phyloP scores from a whole-genome alignment of 371 early-diverging fungal species.

The Rhizopus delemar region DNA sequence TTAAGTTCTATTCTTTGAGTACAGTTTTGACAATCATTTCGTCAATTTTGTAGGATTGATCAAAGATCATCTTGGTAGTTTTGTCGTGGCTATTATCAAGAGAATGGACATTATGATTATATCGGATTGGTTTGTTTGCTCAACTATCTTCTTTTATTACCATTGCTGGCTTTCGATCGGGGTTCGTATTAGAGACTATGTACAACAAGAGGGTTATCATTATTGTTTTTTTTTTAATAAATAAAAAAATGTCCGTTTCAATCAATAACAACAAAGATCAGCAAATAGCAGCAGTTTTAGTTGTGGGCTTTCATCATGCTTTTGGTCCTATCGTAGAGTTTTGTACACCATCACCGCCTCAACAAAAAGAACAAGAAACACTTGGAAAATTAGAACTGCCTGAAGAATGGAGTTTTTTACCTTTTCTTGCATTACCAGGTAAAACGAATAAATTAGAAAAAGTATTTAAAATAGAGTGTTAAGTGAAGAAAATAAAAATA shows the following conservation, averaged over 20 bases:
- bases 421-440: slow-evolving; percentile 72
- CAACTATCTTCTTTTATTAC: too few relatives aligned
- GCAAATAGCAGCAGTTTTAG: slow-evolving; percentile 50
- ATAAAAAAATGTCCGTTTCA: slow-evolving; percentile 6
- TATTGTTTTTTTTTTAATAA: not conserved
- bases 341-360: slow-evolving; percentile 72
- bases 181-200: not conserved
- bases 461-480: not conserved
- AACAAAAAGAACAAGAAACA: slow-evolving; percentile 30
- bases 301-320: slow-evolving; percentile 62
- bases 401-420: slow-evolving; percentile 79
- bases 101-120: too few relatives aligned
- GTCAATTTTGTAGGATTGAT: too few relatives aligned
- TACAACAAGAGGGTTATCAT: not conserved
- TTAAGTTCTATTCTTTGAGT: too few relatives aligned
- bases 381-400: slow-evolving; percentile 66
- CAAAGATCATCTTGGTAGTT: too few relatives aligned
- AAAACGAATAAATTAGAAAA: slow-evolving; percentile 10
- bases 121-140: too few relatives aligned
- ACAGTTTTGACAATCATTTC: too few relatives aligned
- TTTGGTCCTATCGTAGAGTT: slow-evolving; percentile 74
- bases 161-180: too few relatives aligned
- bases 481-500: not conserved
- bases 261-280: slow-evolving; percentile 37
- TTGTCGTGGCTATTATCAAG: too few relatives aligned